Conservation (phyloP, 331 rosid genomes). For the Pyrus hybrid region DNA sequence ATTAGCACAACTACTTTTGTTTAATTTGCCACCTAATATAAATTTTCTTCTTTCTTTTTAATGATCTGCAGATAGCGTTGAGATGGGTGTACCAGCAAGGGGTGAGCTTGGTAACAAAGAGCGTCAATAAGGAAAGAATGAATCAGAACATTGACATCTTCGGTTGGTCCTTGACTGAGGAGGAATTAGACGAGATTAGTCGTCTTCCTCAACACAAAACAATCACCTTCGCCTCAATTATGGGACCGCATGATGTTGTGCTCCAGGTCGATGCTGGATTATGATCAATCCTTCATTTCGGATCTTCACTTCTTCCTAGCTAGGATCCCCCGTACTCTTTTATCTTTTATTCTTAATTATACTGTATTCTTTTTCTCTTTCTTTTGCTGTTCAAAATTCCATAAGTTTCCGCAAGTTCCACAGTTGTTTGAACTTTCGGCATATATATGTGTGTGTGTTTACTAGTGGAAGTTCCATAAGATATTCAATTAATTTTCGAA, state of each 20-base stretch:
- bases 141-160: constrained; percentile 25
- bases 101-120: constrained; percentile 29
- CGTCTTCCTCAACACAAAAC: constrained; percentile 21
- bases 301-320: not conserved
- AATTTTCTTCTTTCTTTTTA: too few relatives aligned
- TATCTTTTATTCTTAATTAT: too few relatives aligned
- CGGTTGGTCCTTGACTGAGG: constrained; percentile 16
- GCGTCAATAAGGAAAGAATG: constrained; percentile 33
- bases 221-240: constrained; percentile 3
- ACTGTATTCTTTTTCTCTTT: too few relatives aligned
- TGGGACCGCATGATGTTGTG: constrained; percentile 6
- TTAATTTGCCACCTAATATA: too few relatives aligned
- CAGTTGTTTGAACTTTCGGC: too few relatives aligned
- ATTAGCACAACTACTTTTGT: too few relatives aligned
- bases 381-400: too few relatives aligned
- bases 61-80: not conserved
- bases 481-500: too few relatives aligned
- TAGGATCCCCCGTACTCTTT: too few relatives aligned
- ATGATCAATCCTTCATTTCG: not conserved
- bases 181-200: constrained; percentile 18
- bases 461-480: too few relatives aligned
- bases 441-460: too few relatives aligned
- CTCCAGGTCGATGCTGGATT: constrained; percentile 6
- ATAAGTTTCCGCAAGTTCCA: too few relatives aligned
- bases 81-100: constrained; percentile 40